These are phyloP conservation scores for Picochlorum sp. DNA, from an alignment of 139 green algal genomes.

Conservation along the genomic window DNA sequence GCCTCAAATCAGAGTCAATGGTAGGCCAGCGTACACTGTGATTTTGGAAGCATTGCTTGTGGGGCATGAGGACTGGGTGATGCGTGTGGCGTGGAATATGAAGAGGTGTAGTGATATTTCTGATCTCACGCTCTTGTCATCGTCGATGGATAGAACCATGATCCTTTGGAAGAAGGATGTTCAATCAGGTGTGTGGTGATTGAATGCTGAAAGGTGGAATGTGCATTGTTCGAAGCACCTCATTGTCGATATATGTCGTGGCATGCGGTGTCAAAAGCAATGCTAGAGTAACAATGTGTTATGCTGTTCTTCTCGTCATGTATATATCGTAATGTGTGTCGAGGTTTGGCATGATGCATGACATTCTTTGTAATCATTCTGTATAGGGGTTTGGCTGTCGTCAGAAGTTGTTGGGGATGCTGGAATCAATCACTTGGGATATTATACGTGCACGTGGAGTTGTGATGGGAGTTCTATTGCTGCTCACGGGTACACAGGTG, in stretches of 20 bases:
- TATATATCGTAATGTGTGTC: background rate
- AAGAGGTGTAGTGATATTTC: background rate
- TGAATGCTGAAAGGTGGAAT: slow-evolving; percentile 1
- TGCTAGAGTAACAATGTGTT: slow-evolving; percentile 14
- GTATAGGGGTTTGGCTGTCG: slow-evolving; percentile 73
- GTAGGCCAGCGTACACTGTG: slow-evolving; percentile 24
- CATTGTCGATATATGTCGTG: background rate
- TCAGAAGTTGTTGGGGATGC: slow-evolving; percentile 79
- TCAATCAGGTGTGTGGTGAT: slow-evolving; percentile 21
- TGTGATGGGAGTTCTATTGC: slow-evolving; percentile 52
- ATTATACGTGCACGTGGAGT: slow-evolving; percentile 57
- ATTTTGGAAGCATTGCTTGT: slow-evolving; percentile 73
- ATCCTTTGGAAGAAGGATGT: slow-evolving; percentile 77
- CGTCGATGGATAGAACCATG: slow-evolving; percentile 94
- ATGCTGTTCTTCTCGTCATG: background rate
- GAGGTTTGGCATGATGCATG: background rate
- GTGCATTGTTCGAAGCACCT: slow-evolving; percentile 33
- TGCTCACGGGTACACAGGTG: slow-evolving; percentile 85
- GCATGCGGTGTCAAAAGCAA: slow-evolving; percentile 31
- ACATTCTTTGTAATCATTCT: background rate
- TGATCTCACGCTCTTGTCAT: slow-evolving; percentile 60
- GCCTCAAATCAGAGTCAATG: background rate
- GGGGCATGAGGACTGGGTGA: slow-evolving; percentile 95
- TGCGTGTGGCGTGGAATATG: slow-evolving; percentile 68
- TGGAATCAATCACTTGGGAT: slow-evolving; percentile 56